Percentiles rank a stretch among this genome's conserved stretches.
phyloP scores from a whole-genome alignment of 225 moss, liverwort and hornwort species.

The Climacium dendroides region DNA sequence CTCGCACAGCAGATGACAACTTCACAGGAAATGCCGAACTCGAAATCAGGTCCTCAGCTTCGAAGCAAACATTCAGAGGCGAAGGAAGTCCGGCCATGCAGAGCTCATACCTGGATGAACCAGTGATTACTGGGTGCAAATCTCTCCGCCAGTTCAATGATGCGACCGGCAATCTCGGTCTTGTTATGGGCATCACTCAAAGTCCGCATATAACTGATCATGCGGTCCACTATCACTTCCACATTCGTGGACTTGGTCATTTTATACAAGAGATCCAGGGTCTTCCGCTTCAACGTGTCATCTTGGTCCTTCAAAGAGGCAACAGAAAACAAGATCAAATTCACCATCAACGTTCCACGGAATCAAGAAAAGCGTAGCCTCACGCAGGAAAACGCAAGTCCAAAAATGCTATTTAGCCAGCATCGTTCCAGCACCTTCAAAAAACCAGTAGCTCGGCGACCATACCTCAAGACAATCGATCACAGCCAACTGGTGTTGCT shows the following conservation, averaged over 20 bases:
- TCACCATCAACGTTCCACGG: too few relatives aligned
- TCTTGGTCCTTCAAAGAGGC: constrained; percentile 73
- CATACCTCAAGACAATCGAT: constrained; percentile 95
- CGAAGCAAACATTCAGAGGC: not conserved
- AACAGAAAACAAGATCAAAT: not conserved
- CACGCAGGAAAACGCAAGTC: not conserved
- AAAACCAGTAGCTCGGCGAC: not conserved
- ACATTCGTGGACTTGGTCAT: constrained; percentile 96
- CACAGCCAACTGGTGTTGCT: constrained; percentile 92
- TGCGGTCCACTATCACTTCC: constrained; percentile 85
- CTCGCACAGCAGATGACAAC: not conserved
- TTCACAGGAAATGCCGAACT: not conserved
- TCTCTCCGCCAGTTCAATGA: constrained; percentile 89
- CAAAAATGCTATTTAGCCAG: not conserved
- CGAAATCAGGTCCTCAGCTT: not conserved
- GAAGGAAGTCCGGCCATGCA: not conserved
- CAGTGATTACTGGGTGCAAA: constrained; percentile 97
- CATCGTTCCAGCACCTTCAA: not conserved
- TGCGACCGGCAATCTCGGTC: constrained; percentile 89
- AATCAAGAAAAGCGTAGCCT: not conserved
- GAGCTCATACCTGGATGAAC: constrained; percentile 72
- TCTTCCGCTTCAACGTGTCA: constrained; percentile 95
- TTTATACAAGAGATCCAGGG: constrained; percentile 89
- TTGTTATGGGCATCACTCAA: constrained; percentile 83
- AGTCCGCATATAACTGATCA: constrained; percentile 88